phyloP scores from a whole-genome alignment of 2,329 filamentous ascomycete species.

The Leptographium radiaticola region DNA sequence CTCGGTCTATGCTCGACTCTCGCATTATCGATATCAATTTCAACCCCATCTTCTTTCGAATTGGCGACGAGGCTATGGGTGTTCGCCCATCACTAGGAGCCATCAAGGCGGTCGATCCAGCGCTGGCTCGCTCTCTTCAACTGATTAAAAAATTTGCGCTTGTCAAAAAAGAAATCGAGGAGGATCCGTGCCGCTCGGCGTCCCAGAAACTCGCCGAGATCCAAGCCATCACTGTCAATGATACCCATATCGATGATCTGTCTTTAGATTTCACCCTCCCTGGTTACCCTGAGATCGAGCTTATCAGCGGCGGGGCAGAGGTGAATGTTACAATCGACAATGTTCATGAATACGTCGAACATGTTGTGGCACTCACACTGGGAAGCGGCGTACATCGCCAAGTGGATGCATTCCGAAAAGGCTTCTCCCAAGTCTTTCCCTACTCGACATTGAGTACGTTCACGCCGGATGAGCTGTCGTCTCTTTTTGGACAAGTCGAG shows the following conservation, averaged over 20 bases:
- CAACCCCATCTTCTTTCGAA: slow-evolving; percentile 94
- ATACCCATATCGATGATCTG: slow-evolving; percentile 70
- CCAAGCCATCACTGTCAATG: slow-evolving; percentile 59
- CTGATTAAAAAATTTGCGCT: slow-evolving; percentile 76
- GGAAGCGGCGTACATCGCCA: slow-evolving; percentile 80
- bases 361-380: slow-evolving; percentile 82
- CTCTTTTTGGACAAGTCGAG: slow-evolving; percentile 81
- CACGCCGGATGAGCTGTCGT: slow-evolving; percentile 87
- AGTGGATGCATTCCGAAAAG: slow-evolving; percentile 77
- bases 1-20: slow-evolving; percentile 94
- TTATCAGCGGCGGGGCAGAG: slow-evolving; percentile 62
- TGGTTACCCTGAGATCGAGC: slow-evolving; percentile 76
- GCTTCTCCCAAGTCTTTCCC: slow-evolving; percentile 93
- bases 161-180: slow-evolving; percentile 68
- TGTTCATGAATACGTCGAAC: slow-evolving; percentile 77
- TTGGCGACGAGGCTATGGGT: slow-evolving; percentile 55
- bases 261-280: slow-evolving; percentile 91
- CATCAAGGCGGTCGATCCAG: slow-evolving; percentile 77
- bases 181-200: slow-evolving; percentile 50
- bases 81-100: slow-evolving; percentile 78
- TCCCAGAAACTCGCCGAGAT: slow-evolving; percentile 60
- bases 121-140: slow-evolving; percentile 73
- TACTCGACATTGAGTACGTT: slow-evolving; percentile 88
- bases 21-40: slow-evolving; percentile 96
- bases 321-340: slow-evolving; percentile 76